Conservation (phyloP, 2,329 filamentous ascomycete species). For the Diaporthe australafricana region DNA sequence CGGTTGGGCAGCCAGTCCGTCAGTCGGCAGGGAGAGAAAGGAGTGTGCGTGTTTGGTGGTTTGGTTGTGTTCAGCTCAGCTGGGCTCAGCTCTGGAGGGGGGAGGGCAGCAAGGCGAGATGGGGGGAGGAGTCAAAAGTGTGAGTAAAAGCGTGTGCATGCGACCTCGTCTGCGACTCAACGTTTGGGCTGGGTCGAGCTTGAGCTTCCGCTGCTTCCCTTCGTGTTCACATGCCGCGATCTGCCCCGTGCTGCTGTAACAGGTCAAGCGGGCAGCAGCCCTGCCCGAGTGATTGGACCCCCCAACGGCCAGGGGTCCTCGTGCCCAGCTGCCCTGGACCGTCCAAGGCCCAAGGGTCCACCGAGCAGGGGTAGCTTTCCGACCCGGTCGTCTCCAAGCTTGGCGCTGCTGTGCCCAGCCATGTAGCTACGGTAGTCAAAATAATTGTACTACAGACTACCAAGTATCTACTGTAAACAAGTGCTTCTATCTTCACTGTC, state of each 20-base stretch:
- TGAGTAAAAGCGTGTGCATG: not conserved
- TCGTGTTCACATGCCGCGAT: constrained; percentile 12
- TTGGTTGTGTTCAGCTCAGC: not conserved
- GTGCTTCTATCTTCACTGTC: no score
- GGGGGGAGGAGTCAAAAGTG: not conserved
- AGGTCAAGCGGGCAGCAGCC: constrained; percentile 1
- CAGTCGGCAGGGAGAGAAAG: not conserved
- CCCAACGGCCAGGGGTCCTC: not conserved
- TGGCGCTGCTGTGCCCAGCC: not conserved
- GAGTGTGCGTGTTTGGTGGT: not conserved
- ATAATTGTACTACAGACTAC: no score
- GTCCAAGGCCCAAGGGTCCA: not conserved
- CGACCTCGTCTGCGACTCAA: constrained; percentile 3
- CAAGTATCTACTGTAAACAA: no score
- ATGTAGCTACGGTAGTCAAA: no score
- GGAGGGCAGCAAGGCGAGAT: not conserved
- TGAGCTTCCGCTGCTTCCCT: not conserved
- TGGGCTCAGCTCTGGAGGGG: not conserved
- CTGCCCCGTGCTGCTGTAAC: constrained; percentile 23
- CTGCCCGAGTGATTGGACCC: not conserved
- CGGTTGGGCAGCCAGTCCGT: constrained; percentile 27
- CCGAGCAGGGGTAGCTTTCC: constrained; percentile 18
- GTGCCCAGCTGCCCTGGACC: not conserved
- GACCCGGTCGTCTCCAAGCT: not conserved
- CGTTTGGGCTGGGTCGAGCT: constrained; percentile 15